Evolutionary conservation across 805 yeast species (phyloP).

Genomic region (Candida krabiensis): DNA sequence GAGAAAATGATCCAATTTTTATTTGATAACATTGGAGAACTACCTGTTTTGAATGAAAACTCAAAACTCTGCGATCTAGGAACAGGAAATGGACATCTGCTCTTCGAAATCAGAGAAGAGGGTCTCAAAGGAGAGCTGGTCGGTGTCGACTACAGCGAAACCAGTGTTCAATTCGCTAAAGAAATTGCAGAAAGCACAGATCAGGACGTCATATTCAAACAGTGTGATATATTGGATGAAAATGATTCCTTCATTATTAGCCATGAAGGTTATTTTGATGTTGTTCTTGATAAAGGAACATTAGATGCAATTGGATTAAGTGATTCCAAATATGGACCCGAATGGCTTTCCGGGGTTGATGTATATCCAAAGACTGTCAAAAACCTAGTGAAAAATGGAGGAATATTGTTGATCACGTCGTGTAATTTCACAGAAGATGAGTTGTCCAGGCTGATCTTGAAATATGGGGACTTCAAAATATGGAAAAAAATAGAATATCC

Average conservation of each 20-base stretch:
- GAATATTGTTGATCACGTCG: conserved; percentile 77
- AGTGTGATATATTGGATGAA: conserved; percentile 64
- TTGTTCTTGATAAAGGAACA: conserved; percentile 92
- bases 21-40: conserved; percentile 44
- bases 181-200: conserved; percentile 48
- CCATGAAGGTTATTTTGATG: conserved; percentile 50
- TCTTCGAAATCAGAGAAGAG: conserved; percentile 68
- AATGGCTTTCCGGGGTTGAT: conserved; percentile 51
- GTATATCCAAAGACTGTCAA: conserved; percentile 63
- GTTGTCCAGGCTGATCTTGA: conserved; percentile 53
- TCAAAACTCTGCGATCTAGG: conserved; percentile 75
- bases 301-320: conserved; percentile 94
- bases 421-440: conserved; percentile 92
- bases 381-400: conserved; percentile 52
- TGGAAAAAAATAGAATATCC: conserved; percentile 79
- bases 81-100: conserved; percentile 92
- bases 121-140: conserved; percentile 56
- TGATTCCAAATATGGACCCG: conserved; percentile 49
- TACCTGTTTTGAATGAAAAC: conserved; percentile 27
- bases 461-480: conserved; percentile 42
- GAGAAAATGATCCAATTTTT: conserved; percentile 75
- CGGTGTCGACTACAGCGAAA: conserved; percentile 86
- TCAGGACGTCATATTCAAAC: conserved; percentile 48
- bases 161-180: conserved; percentile 75
- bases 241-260: conserved; percentile 33